Conservation (phyloP, 2,329 filamentous ascomycete genomes). For the Ophiocordyceps sinensis region DNA sequence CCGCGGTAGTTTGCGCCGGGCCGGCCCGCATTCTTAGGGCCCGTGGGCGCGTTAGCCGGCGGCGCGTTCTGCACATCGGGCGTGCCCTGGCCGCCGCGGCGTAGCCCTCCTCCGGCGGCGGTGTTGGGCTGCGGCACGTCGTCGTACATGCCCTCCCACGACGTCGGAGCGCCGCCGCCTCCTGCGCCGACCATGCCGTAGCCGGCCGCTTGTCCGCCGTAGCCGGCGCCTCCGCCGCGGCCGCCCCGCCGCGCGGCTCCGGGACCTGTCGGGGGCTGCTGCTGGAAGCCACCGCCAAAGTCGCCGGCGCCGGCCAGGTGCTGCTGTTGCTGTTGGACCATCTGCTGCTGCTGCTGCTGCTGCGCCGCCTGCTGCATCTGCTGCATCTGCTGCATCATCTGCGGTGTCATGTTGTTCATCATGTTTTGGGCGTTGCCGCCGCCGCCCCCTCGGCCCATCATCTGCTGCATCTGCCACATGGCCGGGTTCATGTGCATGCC, state of each 20-base stretch:
- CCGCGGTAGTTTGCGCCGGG: slow-evolving; percentile 89
- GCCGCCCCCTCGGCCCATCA: slow-evolving; percentile 28
- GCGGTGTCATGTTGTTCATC: slow-evolving; percentile 29
- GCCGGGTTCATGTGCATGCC: slow-evolving; percentile 59
- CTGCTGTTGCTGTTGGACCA: slow-evolving; percentile 7
- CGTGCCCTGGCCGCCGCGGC: slow-evolving; percentile 24
- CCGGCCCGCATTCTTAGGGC: slow-evolving; percentile 86
- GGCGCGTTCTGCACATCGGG: slow-evolving; percentile 30
- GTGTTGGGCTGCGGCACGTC: slow-evolving; percentile 76
- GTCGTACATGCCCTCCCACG: slow-evolving; percentile 98
- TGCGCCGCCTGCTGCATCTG: slow-evolving; percentile 38
- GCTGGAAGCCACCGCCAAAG: slow-evolving; percentile 26
- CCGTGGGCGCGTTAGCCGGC: slow-evolving; percentile 61
- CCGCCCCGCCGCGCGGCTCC: slow-evolving; percentile 7
- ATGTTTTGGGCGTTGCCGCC: slow-evolving; percentile 19
- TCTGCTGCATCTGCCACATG: slow-evolving; percentile 57
- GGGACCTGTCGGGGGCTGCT: slow-evolving; percentile 26
- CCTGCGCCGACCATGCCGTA: slow-evolving; percentile 19
- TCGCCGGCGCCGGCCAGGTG: slow-evolving; percentile 12
- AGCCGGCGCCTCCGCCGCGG: slow-evolving; percentile 6
- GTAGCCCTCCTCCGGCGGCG: slow-evolving; percentile 31
- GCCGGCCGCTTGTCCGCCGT: slow-evolving; percentile 10
- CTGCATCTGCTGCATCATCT: slow-evolving; percentile 49
- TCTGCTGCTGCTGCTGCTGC: slow-evolving; percentile 22
- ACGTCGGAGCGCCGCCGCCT: slow-evolving; percentile 54